Percentiles rank a stretch among this genome's conserved stretches.
phyloP scores from a whole-genome alignment of 1,284 basidiomycete species.

The Fomitiporia mediterranea region DNA sequence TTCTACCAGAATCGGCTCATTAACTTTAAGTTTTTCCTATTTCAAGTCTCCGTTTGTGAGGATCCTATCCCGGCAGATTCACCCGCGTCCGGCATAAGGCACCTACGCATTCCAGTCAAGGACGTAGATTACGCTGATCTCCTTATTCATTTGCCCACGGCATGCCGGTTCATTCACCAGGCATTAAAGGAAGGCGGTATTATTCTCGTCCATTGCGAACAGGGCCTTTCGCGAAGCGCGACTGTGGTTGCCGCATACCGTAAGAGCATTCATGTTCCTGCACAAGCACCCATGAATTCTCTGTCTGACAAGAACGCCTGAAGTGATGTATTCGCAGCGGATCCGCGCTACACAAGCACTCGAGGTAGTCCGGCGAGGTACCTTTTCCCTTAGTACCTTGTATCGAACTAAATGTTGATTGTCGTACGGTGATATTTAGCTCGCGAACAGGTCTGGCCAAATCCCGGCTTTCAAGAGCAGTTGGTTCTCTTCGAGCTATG shows the following conservation, averaged over 20 bases:
- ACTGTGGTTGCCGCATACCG: conserved; percentile 80
- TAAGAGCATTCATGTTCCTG: conserved; percentile 27
- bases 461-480: conserved; percentile 73
- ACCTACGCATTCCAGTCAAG: conserved; percentile 68
- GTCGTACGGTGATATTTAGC: conserved; percentile 35
- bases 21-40: background rate
- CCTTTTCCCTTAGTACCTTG: background rate
- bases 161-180: conserved; percentile 76
- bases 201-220: conserved; percentile 80
- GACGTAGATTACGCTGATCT: conserved; percentile 84
- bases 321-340: conserved; percentile 71
- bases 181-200: conserved; percentile 64
- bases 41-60: conserved; percentile 55
- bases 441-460: conserved; percentile 75
- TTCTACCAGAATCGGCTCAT: background rate
- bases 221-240: conserved; percentile 79
- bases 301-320: background rate
- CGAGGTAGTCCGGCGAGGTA: conserved; percentile 57
- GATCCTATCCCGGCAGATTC: conserved; percentile 71
- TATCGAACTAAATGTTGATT: conserved; percentile 1
- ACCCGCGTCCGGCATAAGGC: conserved; percentile 64
- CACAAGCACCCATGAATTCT: background rate
- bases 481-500: conserved; percentile 73
- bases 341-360: conserved; percentile 57
- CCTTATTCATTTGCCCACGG: conserved; percentile 69